Evolutionary conservation across 2,329 filamentous ascomycete genomes (phyloP), one percentile per base, ranked within the genome.

Genomic region (Ophiostoma sp.): DNA sequence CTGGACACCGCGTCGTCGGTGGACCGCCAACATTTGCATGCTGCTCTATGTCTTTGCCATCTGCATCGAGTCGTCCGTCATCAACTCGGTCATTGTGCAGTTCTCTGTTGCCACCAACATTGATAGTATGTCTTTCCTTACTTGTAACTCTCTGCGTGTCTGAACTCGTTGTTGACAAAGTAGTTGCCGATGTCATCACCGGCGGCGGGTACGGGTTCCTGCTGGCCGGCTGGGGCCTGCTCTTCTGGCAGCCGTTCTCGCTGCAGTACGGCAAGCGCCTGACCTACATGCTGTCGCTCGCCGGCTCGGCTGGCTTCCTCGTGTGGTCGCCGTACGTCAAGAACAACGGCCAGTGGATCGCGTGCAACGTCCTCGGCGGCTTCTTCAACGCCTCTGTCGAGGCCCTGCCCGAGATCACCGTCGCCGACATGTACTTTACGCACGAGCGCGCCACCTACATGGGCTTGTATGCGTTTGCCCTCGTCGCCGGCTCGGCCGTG

Each of bases 1-100:
- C 69, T 88, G 85, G 85, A 79, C 82, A 0, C 73, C 73, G 8
- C 72, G 78, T 3, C 85, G 84, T 77, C 86, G 86, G 76, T 10
- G 20, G 33, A 11, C 11, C 33, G 75, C 77, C 3, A 76, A 76
- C 7, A 72, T 76, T 39, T 84, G 84, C 73, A 81, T 80, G 3
- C 78, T 83, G 67, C 81, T 81, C 76, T 79, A 80, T n/a, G 83
- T 82, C 17, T 81, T 85, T 67, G 79, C 83, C 0, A 78, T 79
- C 17, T 80, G 82, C 1, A 79, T 81, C 6, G 80, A 83, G 20
- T 85, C 85, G 73, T 82, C 80, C 20, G 81, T 85, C 13, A 76
- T 85, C 8, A 80, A 79, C 7, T 41, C 39, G 39, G 81, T 81
- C 10, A 82, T 85, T 52, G 80, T 35, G 15, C 81, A 80, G 3